Percentiles rank a stretch among this genome's conserved stretches.
Evolutionary conservation across 2,329 filamentous ascomycete genomes (phyloP).

Genomic region (Pseudogymnoascus sp.): DNA sequence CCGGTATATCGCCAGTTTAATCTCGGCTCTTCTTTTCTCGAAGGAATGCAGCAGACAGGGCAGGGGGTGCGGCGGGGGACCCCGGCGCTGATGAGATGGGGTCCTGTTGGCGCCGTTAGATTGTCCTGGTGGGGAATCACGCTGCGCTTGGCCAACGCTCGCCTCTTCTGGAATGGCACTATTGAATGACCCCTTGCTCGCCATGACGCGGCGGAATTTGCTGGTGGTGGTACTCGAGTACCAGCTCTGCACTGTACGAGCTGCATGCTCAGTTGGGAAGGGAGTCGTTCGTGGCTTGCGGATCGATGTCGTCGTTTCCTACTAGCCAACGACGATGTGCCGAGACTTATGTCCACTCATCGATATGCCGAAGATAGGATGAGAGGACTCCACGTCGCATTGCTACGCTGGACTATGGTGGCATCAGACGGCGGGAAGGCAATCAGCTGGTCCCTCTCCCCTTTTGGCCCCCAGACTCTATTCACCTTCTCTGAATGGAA

Average conservation of each 20-base stretch:
- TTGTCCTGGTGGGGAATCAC: neutral
- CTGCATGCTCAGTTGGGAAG: neutral
- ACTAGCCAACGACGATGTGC: neutral
- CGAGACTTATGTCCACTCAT: neutral
- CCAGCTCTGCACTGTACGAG: neutral
- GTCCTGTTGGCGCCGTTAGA: conserved; percentile 4
- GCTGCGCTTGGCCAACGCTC: neutral
- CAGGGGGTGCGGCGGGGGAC: neutral
- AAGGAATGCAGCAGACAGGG: neutral
- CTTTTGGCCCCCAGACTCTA: neutral
- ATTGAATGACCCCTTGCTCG: neutral
- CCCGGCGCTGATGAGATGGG: neutral
- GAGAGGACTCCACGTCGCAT: conserved; percentile 1
- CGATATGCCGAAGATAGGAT: neutral
- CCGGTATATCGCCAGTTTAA: conserved; percentile 1
- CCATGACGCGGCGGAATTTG: conserved; percentile 1
- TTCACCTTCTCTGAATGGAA: conserved; percentile 2
- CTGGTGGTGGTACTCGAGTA: neutral
- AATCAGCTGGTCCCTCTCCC: neutral
- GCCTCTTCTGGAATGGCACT: conserved; percentile 4
- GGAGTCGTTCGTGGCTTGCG: neutral
- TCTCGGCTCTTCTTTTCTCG: conserved; percentile 7
- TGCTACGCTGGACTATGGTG: neutral
- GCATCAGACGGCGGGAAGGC: neutral
- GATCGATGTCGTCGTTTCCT: neutral